Percentiles rank a stretch among this genome's conserved stretches.
phyloP scores from a whole-genome alignment of 2,329 filamentous ascomycete species.

The Aspergillus pseudonomiae region DNA sequence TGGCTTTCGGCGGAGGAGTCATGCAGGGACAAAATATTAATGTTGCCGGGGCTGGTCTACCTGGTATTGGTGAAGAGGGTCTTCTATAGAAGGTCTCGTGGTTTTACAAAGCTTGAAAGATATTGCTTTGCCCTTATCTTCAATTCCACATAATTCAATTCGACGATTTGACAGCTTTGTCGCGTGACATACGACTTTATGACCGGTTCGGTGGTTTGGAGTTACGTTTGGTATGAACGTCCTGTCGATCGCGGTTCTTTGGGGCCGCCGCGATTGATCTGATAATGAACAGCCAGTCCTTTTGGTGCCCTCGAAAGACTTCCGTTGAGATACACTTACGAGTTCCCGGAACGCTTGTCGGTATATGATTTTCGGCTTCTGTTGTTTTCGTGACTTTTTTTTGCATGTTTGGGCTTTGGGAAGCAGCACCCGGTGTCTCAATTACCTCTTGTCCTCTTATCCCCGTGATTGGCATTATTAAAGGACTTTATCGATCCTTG shows the following conservation, averaged over 20 bases:
- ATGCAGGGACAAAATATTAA: slow-evolving; percentile 53
- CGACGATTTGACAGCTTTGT: slow-evolving; percentile 34
- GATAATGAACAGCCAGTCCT: slow-evolving; percentile 16
- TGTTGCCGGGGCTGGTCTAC: slow-evolving; percentile 52
- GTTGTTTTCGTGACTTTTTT: slow-evolving; percentile 4
- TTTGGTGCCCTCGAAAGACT: slow-evolving; percentile 20
- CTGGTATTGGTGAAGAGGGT: slow-evolving; percentile 50
- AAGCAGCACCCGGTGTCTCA: background rate
- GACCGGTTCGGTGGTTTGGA: slow-evolving; percentile 34
- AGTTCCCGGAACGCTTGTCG: slow-evolving; percentile 13
- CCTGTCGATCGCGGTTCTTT: slow-evolving; percentile 18
- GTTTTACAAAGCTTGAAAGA: background rate
- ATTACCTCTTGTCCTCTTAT: background rate
- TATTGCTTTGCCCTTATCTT: slow-evolving; percentile 13
- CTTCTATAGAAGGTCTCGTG: slow-evolving; percentile 30
- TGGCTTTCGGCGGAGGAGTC: slow-evolving; percentile 45
- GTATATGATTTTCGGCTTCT: slow-evolving; percentile 28
- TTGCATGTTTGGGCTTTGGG: background rate
- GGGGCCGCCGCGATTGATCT: slow-evolving; percentile 18
- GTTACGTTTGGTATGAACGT: slow-evolving; percentile 29
- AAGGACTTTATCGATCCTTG: background rate
- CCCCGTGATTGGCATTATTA: background rate
- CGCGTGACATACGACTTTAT: slow-evolving; percentile 32
- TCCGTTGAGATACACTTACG: slow-evolving; percentile 7
- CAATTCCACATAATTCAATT: slow-evolving; percentile 31